These are phyloP conservation scores for Rhizophlyctis rosea DNA, from an alignment of 192 early-diverging fungal species.

Conservation along the genomic window DNA sequence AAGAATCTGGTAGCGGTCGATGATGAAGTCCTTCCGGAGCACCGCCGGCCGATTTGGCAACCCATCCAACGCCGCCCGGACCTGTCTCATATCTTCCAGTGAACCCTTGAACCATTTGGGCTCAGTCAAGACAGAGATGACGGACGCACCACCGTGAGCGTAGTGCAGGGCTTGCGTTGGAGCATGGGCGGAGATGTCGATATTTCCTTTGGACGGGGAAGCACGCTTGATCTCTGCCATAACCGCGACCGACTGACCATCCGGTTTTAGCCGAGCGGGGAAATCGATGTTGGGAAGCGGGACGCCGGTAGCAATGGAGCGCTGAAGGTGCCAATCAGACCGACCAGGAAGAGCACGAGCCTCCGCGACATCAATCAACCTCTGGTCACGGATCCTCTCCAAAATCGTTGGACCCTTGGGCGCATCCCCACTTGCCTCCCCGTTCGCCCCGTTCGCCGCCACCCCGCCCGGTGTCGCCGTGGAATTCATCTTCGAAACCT, in stretches of 20 bases:
- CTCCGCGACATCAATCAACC: slow-evolving; percentile 72
- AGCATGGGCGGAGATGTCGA: slow-evolving; percentile 78
- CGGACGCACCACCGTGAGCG: slow-evolving; percentile 83
- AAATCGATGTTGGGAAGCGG: slow-evolving; percentile 82
- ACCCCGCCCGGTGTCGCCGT: slow-evolving; percentile 22
- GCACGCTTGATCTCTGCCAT: slow-evolving; percentile 99
- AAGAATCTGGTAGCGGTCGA: slow-evolving; percentile 92
- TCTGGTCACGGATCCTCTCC: slow-evolving; percentile 75
- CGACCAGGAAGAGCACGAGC: slow-evolving; percentile 73
- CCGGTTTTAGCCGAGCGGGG: slow-evolving; percentile 57
- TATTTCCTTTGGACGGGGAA: slow-evolving; percentile 90
- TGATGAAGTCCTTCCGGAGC: slow-evolving; percentile 95
- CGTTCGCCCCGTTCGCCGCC: slow-evolving; percentile 4
- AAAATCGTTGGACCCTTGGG: slow-evolving; percentile 57
- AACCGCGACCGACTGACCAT: slow-evolving; percentile 67
- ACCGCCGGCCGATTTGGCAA: slow-evolving; percentile 80
- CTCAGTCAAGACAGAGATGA: slow-evolving; percentile 97
- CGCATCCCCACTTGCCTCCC: neutral
- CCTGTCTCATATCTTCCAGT: slow-evolving; percentile 86
- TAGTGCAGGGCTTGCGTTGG: slow-evolving; percentile 83
- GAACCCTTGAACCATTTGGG: slow-evolving; percentile 98
- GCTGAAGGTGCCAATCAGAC: slow-evolving; percentile 62
- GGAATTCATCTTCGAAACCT: slow-evolving; percentile 52
- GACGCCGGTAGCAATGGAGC: slow-evolving; percentile 63
- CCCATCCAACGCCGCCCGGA: slow-evolving; percentile 67